Percentiles rank a stretch among this genome's conserved stretches.
Conservation (phyloP, 139 green algal species). For the Zygnema circumcarinatum region DNA sequence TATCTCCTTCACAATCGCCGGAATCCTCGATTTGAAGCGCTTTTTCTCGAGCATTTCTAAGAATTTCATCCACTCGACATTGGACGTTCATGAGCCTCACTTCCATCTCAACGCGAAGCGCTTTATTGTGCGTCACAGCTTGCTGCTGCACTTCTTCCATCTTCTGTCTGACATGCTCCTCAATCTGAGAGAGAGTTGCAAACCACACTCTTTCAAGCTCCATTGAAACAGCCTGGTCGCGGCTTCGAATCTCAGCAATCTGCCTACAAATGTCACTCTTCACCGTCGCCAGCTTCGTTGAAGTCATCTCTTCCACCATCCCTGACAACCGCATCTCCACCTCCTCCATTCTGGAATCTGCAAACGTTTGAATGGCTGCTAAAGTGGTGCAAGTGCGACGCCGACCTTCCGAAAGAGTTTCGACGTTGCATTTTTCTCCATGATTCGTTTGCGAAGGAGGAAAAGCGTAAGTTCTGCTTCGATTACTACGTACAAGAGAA, state of each 20-base stretch:
- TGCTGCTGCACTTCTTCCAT: not conserved
- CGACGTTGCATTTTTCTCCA: too few relatives aligned
- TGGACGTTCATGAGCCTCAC: not conserved
- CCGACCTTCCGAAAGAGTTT: too few relatives aligned
- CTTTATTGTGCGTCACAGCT: not conserved
- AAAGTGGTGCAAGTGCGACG: too few relatives aligned
- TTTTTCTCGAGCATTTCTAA: not conserved
- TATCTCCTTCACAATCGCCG: not conserved
- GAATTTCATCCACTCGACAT: not conserved
- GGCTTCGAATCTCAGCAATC: not conserved
- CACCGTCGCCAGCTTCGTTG: too few relatives aligned
- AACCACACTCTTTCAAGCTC: not conserved
- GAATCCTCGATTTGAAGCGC: not conserved
- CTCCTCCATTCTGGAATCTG: too few relatives aligned
- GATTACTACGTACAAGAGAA: too few relatives aligned
- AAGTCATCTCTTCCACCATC: too few relatives aligned
- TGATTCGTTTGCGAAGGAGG: too few relatives aligned
- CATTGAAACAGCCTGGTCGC: not conserved
- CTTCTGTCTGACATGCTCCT: not conserved
- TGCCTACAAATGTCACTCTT: not conserved
- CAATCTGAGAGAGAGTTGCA: not conserved
- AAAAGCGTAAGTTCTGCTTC: too few relatives aligned
- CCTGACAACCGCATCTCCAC: too few relatives aligned
- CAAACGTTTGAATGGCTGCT: too few relatives aligned
- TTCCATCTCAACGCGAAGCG: not conserved